Evolutionary conservation across 2,329 filamentous ascomycete species (phyloP).

Genomic region (Hansfordia pulvinata): DNA sequence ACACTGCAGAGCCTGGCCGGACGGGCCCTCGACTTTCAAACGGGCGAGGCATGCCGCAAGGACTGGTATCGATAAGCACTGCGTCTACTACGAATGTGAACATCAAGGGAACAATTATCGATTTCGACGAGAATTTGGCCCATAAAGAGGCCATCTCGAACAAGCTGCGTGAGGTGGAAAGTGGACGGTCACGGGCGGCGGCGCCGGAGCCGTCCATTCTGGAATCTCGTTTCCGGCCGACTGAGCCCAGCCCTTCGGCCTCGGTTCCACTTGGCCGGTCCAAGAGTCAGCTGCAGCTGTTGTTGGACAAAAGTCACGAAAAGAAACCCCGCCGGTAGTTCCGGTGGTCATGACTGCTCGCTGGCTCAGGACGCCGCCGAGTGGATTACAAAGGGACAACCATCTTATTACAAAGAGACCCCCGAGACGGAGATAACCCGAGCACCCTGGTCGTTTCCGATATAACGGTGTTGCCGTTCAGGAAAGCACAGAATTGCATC

Average conservation of each 20-base stretch:
- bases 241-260: slow-evolving; percentile 29
- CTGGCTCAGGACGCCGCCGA: too few species aligned
- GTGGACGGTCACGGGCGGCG: slow-evolving; percentile 13
- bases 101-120: slow-evolving; percentile 28
- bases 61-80: slow-evolving; percentile 18
- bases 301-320: slow-evolving; percentile 29
- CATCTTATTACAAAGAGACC: too few species aligned
- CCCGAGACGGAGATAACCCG: too few species aligned
- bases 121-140: slow-evolving; percentile 17
- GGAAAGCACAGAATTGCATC: too few species aligned
- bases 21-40: too few species aligned
- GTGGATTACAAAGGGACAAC: too few species aligned
- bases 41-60: slow-evolving; percentile 9
- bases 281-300: slow-evolving; percentile 45
- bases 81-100: slow-evolving; percentile 26
- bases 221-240: slow-evolving; percentile 29
- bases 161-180: slow-evolving; percentile 6
- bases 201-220: too few species aligned
- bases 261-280: slow-evolving; percentile 38
- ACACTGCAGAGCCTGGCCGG: slow-evolving; percentile 13
- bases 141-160: slow-evolving; percentile 11
- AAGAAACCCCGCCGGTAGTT: slow-evolving; percentile 15
- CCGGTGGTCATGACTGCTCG: too few species aligned
- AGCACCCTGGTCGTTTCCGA: too few species aligned
- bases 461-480: too few species aligned